Evolutionary conservation across 1,139 yeast species (phyloP).

Genomic region (Kodamaea suecica): DNA sequence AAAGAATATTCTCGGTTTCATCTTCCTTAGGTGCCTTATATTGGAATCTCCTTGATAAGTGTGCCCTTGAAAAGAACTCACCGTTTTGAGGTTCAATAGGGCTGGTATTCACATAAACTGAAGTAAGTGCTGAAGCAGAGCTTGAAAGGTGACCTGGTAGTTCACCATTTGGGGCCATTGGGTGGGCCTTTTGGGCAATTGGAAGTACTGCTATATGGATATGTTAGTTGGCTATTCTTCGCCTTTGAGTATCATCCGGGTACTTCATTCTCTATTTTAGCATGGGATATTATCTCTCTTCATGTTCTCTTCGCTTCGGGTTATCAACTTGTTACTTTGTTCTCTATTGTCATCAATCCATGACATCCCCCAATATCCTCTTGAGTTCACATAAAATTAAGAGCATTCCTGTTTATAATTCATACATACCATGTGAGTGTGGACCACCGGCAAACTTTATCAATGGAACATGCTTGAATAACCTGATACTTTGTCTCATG

Average conservation of each 20-base stretch:
- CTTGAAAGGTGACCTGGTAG: conserved; percentile 38
- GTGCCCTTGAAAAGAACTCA: conserved; percentile 55
- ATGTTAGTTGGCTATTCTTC: too few relatives aligned
- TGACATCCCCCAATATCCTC: too few relatives aligned
- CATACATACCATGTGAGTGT: conserved; percentile 48
- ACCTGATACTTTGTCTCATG: conserved; percentile 32
- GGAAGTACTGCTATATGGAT: conserved; percentile 2
- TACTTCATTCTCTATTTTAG: too few relatives aligned
- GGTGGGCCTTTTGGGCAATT: conserved; percentile 34
- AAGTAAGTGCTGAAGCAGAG: conserved; percentile 13
- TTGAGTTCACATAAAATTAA: too few relatives aligned
- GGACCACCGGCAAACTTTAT: conserved; percentile 64
- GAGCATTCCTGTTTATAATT: too few relatives aligned
- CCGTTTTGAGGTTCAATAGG: conserved; percentile 45
- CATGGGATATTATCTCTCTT: too few relatives aligned
- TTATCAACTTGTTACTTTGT: too few relatives aligned
- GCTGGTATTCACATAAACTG: conserved; percentile 24
- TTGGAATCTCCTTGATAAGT: conserved; percentile 69
- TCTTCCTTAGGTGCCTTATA: conserved; percentile 55
- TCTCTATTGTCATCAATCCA: too few relatives aligned
- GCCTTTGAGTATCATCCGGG: too few relatives aligned
- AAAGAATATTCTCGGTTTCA: conserved; percentile 71
- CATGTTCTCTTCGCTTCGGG: too few relatives aligned
- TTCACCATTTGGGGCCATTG: conserved; percentile 51
- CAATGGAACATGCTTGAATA: conserved; percentile 47